Conservation (phyloP, 441 rosid genomes). For the Codiaeum variegatum region DNA sequence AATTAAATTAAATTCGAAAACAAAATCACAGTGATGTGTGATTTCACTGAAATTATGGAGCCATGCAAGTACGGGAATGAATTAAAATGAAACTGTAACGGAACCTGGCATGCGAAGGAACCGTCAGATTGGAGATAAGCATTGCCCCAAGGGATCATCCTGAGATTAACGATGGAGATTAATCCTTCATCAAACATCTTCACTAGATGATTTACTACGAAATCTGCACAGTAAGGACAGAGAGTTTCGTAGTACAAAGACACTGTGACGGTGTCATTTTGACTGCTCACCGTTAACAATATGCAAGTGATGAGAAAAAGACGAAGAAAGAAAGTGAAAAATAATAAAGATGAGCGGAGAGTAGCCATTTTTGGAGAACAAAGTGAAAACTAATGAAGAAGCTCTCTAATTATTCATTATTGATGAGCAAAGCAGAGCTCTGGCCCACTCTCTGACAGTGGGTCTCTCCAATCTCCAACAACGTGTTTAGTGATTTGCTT, state of each 20-base stretch:
- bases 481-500: conserved; percentile 1
- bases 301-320: conserved; percentile 3
- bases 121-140: conserved; percentile 34
- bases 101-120: conserved; percentile 61
- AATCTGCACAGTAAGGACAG: conserved; percentile 66
- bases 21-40: too few species aligned
- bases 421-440: background rate
- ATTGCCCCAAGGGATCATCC: conserved; percentile 75
- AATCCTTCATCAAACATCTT: conserved; percentile 49
- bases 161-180: conserved; percentile 53
- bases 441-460: background rate
- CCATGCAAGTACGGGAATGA: background rate
- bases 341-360: background rate
- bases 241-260: conserved; percentile 68
- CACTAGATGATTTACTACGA: conserved; percentile 57
- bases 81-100: conserved; percentile 2
- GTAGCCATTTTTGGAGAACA: conserved; percentile 20
- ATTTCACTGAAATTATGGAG: too few species aligned
- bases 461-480: background rate
- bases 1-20: too few species aligned
- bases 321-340: conserved; percentile 12
- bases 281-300: conserved; percentile 1
- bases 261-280: conserved; percentile 33
- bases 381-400: background rate
- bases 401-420: background rate